phyloP scores from a whole-genome alignment of 257 asterid genomes.

The Ehretia macrophylla region DNA sequence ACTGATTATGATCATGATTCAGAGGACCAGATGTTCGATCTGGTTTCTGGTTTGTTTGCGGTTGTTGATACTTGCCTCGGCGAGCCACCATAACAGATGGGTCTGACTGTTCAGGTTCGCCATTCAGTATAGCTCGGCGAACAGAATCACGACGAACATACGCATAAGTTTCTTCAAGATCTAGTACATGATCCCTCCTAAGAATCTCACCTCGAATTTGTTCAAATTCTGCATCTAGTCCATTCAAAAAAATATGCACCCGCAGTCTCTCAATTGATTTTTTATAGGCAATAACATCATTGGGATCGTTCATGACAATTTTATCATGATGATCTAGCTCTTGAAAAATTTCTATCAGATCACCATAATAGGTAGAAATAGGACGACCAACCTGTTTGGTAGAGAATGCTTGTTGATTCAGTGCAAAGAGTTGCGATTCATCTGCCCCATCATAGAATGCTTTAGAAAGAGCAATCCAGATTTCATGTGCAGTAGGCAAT shows the following conservation, averaged over 20 bases:
- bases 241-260: slow-evolving; percentile 3
- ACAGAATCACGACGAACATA: neutral
- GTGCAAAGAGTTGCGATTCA: slow-evolving; percentile 8
- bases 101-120: neutral
- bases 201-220: slow-evolving; percentile 4
- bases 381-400: neutral
- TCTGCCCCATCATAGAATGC: slow-evolving; percentile 10
- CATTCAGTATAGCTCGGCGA: no score
- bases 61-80: neutral
- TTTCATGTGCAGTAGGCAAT: slow-evolving; percentile 2
- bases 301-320: neutral
- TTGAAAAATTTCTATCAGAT: no score
- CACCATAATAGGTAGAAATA: slow-evolving; percentile 1
- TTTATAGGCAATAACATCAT: neutral
- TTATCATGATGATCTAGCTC: slow-evolving; percentile 1
- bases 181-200: neutral
- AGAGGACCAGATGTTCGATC: neutral
- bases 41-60: neutral
- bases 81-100: neutral
- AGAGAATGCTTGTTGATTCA: slow-evolving; percentile 2
- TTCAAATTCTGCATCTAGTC: slow-evolving; percentile 6
- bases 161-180: neutral
- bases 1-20: neutral
- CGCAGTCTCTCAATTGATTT: neutral
- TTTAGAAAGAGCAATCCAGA: slow-evolving; percentile 5